phyloP scores from a whole-genome alignment of 1,284 basidiomycete genomes.

The Ceratorhiza oryzae-sativae region DNA sequence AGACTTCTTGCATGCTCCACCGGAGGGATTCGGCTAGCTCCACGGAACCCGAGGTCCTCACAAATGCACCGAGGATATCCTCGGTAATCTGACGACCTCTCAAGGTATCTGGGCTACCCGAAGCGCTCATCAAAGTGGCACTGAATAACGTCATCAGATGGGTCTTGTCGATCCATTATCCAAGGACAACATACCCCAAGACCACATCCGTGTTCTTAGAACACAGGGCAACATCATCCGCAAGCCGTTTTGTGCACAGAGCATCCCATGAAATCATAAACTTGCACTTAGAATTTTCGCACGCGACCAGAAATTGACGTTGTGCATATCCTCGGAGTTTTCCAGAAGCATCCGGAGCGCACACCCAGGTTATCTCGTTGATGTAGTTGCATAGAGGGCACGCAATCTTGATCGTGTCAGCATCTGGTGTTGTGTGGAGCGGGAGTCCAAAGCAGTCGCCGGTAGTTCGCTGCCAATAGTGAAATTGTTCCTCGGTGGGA shows the following conservation, averaged over 20 bases:
- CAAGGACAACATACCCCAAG: neutral
- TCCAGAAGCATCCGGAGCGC: neutral
- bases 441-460: constrained; percentile 13
- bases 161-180: neutral
- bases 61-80: neutral
- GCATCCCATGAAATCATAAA: constrained; percentile 7
- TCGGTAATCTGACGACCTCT: neutral
- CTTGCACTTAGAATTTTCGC: neutral
- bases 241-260: constrained; percentile 7
- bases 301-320: neutral
- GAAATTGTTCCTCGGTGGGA: constrained; percentile 4
- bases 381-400: neutral
- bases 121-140: neutral
- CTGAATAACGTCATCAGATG: neutral
- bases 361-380: constrained; percentile 5
- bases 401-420: neutral
- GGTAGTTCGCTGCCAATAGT: constrained; percentile 2
- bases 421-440: constrained; percentile 6
- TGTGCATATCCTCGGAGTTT: neutral
- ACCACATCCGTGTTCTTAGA: neutral
- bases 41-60: too few species aligned
- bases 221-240: neutral
- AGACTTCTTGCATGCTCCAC: constrained; percentile 10
- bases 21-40: neutral
- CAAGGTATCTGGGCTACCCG: neutral